Conservation (phyloP, 2,329 filamentous ascomycete species). For the Fusarium setosum region DNA sequence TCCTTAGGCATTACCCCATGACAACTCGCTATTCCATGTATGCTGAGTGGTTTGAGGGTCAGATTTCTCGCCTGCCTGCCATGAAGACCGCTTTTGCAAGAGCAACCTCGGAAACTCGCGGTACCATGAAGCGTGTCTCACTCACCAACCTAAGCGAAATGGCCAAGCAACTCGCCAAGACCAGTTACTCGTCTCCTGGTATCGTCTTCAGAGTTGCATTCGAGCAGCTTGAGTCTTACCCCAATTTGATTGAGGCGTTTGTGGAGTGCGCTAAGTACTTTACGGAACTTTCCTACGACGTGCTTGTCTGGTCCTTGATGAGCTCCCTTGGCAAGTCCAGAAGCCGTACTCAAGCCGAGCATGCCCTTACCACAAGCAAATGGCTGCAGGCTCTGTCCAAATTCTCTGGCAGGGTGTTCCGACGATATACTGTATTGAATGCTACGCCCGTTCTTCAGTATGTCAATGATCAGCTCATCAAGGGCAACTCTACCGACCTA, state of each 20-base stretch:
- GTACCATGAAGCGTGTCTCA: conserved; percentile 89
- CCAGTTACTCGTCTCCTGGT: conserved; percentile 90
- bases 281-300: conserved; percentile 91
- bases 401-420: conserved; percentile 93
- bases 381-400: conserved; percentile 91
- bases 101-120: conserved; percentile 81
- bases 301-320: conserved; percentile 91
- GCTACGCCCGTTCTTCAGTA: conserved; percentile 89
- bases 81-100: conserved; percentile 83
- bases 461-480: conserved; percentile 83
- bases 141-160: conserved; percentile 88
- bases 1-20: conserved; percentile 83
- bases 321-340: conserved; percentile 74
- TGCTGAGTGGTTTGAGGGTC: conserved; percentile 89
- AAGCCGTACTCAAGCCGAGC: conserved; percentile 71
- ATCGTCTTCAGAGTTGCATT: conserved; percentile 92
- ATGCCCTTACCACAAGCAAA: conserved; percentile 80
- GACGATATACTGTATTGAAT: conserved; percentile 85
- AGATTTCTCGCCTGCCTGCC: conserved; percentile 79
- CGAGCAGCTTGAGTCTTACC: conserved; percentile 91
- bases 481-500: conserved; percentile 88
- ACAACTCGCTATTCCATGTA: conserved; percentile 88
- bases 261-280: conserved; percentile 97
- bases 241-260: conserved; percentile 93
- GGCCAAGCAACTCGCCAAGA: conserved; percentile 89